Conservation (phyloP, 2,329 filamentous ascomycete genomes). For the Intubia oerlemansii region DNA sequence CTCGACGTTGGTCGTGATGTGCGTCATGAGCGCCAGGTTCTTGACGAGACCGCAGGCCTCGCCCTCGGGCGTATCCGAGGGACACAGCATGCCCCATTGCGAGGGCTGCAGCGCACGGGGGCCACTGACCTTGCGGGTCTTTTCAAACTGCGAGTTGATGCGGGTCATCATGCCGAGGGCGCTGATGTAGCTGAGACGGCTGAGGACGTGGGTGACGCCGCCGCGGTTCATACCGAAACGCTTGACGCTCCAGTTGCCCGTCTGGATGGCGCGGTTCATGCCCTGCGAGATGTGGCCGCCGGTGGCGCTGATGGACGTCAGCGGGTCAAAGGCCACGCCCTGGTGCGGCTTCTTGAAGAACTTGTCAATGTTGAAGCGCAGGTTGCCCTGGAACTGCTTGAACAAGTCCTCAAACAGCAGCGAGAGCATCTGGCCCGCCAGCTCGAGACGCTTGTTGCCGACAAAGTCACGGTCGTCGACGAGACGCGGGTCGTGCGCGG, state of each 20-base stretch:
- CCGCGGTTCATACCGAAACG: slow-evolving; percentile 98
- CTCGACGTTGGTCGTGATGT: slow-evolving; percentile 92
- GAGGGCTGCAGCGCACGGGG: slow-evolving; percentile 91
- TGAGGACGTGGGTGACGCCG: slow-evolving; percentile 89
- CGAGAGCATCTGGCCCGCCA: slow-evolving; percentile 85
- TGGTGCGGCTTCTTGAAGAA: slow-evolving; percentile 84
- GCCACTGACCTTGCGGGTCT: slow-evolving; percentile 89
- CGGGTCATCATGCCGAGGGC: slow-evolving; percentile 99
- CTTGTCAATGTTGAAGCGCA: slow-evolving; percentile 90
- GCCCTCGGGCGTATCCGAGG: slow-evolving; percentile 93
- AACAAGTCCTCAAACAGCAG: slow-evolving; percentile 94
- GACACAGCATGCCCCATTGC: slow-evolving; percentile 95
- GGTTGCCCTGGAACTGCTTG: slow-evolving; percentile 77
- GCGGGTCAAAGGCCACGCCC: slow-evolving; percentile 71
- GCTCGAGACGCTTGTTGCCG: slow-evolving; percentile 85
- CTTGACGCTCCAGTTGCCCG: slow-evolving; percentile 94
- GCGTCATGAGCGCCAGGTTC: slow-evolving; percentile 95
- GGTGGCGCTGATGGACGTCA: slow-evolving; percentile 63
- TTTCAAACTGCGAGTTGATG: slow-evolving; percentile 96
- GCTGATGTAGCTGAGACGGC: slow-evolving; percentile 85
- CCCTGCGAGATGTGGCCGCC: slow-evolving; percentile 77
- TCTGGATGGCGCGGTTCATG: slow-evolving; percentile 90
- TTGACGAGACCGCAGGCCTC: slow-evolving; percentile 96
- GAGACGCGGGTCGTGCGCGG: slow-evolving; percentile 67
- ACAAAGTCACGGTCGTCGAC: slow-evolving; percentile 97